A percentile compares a stretch with the other conserved stretches of the same genome.
phyloP scores from a whole-genome alignment of 441 rosid species.

The Geranium incanum region DNA sequence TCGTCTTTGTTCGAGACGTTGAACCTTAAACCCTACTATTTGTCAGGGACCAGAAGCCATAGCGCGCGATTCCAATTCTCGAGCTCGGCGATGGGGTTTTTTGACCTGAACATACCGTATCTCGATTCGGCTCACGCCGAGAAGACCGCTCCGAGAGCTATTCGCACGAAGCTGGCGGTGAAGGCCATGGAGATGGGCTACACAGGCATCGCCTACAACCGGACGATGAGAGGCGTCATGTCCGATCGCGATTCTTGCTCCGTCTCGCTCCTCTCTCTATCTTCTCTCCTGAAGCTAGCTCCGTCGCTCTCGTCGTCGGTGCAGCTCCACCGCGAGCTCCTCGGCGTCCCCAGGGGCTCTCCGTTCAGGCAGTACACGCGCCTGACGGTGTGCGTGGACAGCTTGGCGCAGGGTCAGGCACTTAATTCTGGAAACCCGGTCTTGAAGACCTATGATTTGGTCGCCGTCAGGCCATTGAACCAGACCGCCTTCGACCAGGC shows the following conservation, averaged over 20 bases:
- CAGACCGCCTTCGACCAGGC: constrained; percentile 59
- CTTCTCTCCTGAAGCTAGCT: constrained; percentile 48
- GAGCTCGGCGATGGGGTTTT: constrained; percentile 48
- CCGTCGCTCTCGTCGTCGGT: constrained; percentile 64
- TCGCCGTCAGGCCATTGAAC: constrained; percentile 65
- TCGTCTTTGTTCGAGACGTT: neutral
- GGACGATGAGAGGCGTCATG: constrained; percentile 59
- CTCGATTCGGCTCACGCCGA: constrained; percentile 29
- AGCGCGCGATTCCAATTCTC: neutral
- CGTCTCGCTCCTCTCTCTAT: constrained; percentile 55
- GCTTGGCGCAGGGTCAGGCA: constrained; percentile 42
- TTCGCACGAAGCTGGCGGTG: constrained; percentile 45
- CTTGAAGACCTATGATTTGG: constrained; percentile 64
- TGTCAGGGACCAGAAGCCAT: neutral
- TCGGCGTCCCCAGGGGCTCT: constrained; percentile 47
- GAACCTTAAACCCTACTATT: constrained; percentile 1
- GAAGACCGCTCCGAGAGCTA: constrained; percentile 27
- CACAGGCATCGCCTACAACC: constrained; percentile 75
- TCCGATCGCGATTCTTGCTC: constrained; percentile 69
- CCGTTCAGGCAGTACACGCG: constrained; percentile 95
- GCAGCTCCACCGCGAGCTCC: constrained; percentile 64
- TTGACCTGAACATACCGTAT: constrained; percentile 72
- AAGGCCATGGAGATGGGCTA: constrained; percentile 88
- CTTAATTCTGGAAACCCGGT: constrained; percentile 65
- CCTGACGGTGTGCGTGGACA: constrained; percentile 58